A percentile compares a stretch with the other conserved stretches of the same genome.
These are phyloP conservation scores for grape (Vitis vinifera) DNA, from an alignment of 164 flowering plant genomes.

Conservation along the genomic window DNA sequence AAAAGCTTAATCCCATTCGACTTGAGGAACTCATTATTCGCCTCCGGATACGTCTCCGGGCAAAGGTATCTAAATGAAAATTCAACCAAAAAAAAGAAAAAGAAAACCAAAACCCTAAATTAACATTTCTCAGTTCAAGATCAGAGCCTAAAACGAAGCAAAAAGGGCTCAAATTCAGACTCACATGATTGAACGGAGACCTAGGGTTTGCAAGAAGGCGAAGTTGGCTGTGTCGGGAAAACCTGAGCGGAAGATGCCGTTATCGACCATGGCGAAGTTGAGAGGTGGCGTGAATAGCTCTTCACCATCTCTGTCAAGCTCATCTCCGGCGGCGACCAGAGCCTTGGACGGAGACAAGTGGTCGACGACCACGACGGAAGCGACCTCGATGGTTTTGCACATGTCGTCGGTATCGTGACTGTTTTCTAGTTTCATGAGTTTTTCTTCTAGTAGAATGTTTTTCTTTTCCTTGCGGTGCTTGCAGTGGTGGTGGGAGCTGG, in stretches of 20 bases:
- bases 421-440: background rate
- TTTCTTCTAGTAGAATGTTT: background rate
- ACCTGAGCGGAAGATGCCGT: conserved; percentile 87
- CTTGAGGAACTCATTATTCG: conserved; percentile 67
- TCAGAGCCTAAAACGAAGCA: conserved; percentile 3
- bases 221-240: conserved; percentile 85
- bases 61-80: conserved; percentile 58
- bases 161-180: conserved; percentile 13
- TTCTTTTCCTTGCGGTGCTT: background rate
- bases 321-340: conserved; percentile 22
- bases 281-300: conserved; percentile 63
- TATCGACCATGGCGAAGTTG: conserved; percentile 88
- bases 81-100: background rate
- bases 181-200: conserved; percentile 85
- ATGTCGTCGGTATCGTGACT: background rate
- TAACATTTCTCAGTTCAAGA: background rate
- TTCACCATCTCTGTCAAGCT: conserved; percentile 23
- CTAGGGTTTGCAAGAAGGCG: conserved; percentile 69
- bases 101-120: conserved; percentile 13
- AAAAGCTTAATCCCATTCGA: conserved; percentile 67
- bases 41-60: conserved; percentile 89
- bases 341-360: conserved; percentile 3
- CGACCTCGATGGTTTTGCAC: conserved; percentile 3
- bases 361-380: conserved; percentile 10
- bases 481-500: no score